Conservation (phyloP, 192 early-diverging fungal genomes). For the Umbelopsis sp. region DNA sequence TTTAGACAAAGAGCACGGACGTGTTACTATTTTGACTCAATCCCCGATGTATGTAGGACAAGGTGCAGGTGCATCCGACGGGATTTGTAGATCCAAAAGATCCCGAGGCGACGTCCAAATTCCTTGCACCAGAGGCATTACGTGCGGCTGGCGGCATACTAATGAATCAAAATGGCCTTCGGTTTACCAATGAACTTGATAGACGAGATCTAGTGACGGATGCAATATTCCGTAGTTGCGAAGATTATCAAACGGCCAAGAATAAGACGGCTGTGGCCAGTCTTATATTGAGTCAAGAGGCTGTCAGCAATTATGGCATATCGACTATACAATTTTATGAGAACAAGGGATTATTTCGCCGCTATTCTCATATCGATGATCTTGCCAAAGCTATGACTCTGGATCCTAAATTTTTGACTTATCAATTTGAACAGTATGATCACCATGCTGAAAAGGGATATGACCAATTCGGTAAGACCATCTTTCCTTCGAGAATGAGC, state of each 20-base stretch:
- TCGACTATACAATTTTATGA: conserved; percentile 29
- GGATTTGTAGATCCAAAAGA: conserved; percentile 74
- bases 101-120: conserved; percentile 72
- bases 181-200: conserved; percentile 78
- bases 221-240: conserved; percentile 53
- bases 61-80: conserved; percentile 87
- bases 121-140: conserved; percentile 82
- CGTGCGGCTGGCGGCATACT: conserved; percentile 78
- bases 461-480: conserved; percentile 31
- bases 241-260: background rate
- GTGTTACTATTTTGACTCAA: background rate
- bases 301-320: conserved; percentile 26
- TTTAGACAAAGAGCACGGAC: background rate
- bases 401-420: background rate
- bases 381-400: conserved; percentile 22
- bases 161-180: conserved; percentile 64
- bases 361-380: background rate
- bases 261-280: conserved; percentile 5
- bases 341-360: conserved; percentile 26
- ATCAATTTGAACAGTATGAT: conserved; percentile 31
- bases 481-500: conserved; percentile 23
- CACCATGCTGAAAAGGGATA: background rate
- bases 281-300: conserved; percentile 27
- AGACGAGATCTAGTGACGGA: conserved; percentile 74
- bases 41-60: conserved; percentile 49